Evolutionary conservation across 2,329 filamentous ascomycete species (phyloP).

Genomic region (Cladosporium sp.): DNA sequence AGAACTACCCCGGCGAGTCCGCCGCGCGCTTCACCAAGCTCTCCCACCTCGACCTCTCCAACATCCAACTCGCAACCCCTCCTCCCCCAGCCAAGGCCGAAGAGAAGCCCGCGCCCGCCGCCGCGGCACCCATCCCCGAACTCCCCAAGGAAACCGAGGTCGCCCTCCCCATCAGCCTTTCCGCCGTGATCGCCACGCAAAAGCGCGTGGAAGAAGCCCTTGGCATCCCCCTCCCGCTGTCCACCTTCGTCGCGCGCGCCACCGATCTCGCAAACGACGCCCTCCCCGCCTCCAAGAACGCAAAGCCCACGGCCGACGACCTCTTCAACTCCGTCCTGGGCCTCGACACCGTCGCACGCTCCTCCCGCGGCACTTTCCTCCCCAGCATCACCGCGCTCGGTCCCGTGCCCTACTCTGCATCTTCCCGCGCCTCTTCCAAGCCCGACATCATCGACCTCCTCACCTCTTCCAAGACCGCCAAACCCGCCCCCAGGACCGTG

Average conservation of each 20-base stretch:
- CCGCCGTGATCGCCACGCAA: constrained; percentile 75
- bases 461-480: constrained; percentile 37
- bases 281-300: constrained; percentile 63
- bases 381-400: constrained; percentile 65
- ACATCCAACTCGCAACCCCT: constrained; percentile 71
- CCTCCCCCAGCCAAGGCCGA: constrained; percentile 34
- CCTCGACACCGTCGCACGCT: constrained; percentile 48
- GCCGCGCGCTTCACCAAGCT: constrained; percentile 70
- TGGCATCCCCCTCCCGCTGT: constrained; percentile 76
- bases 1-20: constrained; percentile 66
- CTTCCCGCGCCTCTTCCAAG: constrained; percentile 39
- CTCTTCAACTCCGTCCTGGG: constrained; percentile 89
- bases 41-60: constrained; percentile 84
- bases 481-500: constrained; percentile 19
- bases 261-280: constrained; percentile 83
- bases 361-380: constrained; percentile 61
- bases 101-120: constrained; percentile 40
- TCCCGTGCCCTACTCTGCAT: constrained; percentile 33
- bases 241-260: constrained; percentile 81
- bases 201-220: constrained; percentile 72
- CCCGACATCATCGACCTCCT: constrained; percentile 83
- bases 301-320: constrained; percentile 69
- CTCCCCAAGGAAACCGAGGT: constrained; percentile 54
- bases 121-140: constrained; percentile 37
- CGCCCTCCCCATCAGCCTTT: constrained; percentile 72